Evolutionary conservation across 208 protist genomes (phyloP).

Genomic region (Naegleria gruberi): DNA sequence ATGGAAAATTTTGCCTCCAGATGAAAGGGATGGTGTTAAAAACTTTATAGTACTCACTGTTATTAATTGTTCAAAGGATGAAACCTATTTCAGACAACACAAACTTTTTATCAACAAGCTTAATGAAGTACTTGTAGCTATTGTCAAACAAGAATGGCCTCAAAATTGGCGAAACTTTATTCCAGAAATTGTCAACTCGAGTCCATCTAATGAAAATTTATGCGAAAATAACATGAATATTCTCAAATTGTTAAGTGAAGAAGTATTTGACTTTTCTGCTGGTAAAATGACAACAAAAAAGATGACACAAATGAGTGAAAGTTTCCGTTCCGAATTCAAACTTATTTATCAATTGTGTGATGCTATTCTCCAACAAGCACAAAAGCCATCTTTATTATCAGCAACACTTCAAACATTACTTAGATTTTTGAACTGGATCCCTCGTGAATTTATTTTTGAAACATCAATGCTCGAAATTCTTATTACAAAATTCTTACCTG

Average conservation of each 20-base stretch:
- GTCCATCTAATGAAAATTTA: slow-evolving; percentile 73
- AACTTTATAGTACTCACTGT: slow-evolving; percentile 5
- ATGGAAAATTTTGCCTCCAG: slow-evolving; percentile 11
- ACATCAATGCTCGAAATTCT: slow-evolving; percentile 70
- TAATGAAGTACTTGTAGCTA: slow-evolving; percentile 75
- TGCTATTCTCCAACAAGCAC: slow-evolving; percentile 34
- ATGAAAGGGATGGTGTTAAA: background rate
- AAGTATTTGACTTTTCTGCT: slow-evolving; percentile 94
- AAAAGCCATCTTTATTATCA: slow-evolving; percentile 44
- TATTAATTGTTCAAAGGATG: background rate
- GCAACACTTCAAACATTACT: slow-evolving; percentile 31
- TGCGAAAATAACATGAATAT: slow-evolving; percentile 96
- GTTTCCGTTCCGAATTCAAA: slow-evolving; percentile 83
- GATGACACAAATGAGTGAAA: slow-evolving; percentile 86
- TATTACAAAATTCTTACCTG: slow-evolving; percentile 58
- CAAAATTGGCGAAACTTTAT: slow-evolving; percentile 94
- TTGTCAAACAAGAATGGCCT: slow-evolving; percentile 97
- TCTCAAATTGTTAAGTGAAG: slow-evolving; percentile 80
- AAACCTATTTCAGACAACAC: background rate
- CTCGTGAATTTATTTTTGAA: slow-evolving; percentile 76
- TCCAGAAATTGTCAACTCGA: slow-evolving; percentile 85
- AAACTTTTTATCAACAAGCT: slow-evolving; percentile 72
- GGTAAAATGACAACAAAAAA: slow-evolving; percentile 90
- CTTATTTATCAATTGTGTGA: slow-evolving; percentile 86
- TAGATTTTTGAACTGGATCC: slow-evolving; percentile 37